phyloP scores from a whole-genome alignment of 2,329 filamentous ascomycete species.

The Colletotrichum sp. region DNA sequence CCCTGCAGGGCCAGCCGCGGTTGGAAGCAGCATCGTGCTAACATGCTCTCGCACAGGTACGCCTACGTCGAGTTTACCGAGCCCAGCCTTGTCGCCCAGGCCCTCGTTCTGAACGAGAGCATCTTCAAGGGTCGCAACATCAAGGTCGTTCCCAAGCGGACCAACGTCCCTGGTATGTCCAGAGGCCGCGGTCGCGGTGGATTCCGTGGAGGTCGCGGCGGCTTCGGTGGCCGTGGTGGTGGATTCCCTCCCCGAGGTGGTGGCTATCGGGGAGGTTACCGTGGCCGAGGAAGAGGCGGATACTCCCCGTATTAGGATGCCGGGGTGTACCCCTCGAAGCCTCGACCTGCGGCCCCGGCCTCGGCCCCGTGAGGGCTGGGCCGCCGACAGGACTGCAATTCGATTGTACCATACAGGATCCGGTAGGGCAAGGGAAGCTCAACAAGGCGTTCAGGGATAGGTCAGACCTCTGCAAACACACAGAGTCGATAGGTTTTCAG shows the following conservation, averaged over 20 bases:
- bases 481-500: constrained; percentile 1
- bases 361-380: neutral
- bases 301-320: constrained; percentile 67
- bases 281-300: constrained; percentile 69
- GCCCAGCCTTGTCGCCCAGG: constrained; percentile 89
- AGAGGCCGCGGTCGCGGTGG: constrained; percentile 73
- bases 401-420: constrained; percentile 22
- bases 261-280: constrained; percentile 71
- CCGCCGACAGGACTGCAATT: neutral
- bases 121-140: constrained; percentile 93
- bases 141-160: constrained; percentile 94
- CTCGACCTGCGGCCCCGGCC: neutral
- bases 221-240: constrained; percentile 57
- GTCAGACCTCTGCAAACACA: neutral
- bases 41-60: constrained; percentile 66
- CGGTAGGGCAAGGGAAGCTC: constrained; percentile 9
- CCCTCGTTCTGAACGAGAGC: constrained; percentile 94
- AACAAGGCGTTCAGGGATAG: constrained; percentile 18
- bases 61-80: constrained; percentile 99
- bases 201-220: constrained; percentile 56
- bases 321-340: neutral
- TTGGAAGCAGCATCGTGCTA: neutral
- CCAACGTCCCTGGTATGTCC: constrained; percentile 94
- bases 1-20: neutral
- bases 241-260: constrained; percentile 53